Conservation (phyloP, 2,329 filamentous ascomycete species). For the Cercospora janseana region DNA sequence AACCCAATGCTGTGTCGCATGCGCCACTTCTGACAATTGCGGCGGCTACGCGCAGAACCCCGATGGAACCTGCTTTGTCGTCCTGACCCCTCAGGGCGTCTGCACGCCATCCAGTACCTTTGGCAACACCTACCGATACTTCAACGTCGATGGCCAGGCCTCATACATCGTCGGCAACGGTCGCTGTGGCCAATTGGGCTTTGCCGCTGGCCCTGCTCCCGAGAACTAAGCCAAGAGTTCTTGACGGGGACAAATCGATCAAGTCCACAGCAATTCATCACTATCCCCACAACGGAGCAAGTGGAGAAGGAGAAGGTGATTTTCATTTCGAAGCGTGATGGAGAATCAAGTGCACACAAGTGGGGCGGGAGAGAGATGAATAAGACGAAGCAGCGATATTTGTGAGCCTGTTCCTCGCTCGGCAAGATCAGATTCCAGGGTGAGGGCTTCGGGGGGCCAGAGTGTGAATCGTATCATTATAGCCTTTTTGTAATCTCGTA, state of each 20-base stretch:
- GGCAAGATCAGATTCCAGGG: no score
- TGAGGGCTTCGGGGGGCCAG: no score
- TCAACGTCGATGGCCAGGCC: not conserved
- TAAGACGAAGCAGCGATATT: no score
- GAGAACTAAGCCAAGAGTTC: not conserved
- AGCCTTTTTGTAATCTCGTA: no score
- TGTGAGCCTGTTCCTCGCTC: no score
- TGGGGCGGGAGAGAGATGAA: no score
- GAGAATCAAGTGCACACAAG: no score
- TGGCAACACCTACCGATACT: conserved; percentile 12
- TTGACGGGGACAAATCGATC: not conserved
- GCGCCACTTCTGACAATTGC: conserved; percentile 9
- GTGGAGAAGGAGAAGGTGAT: no score
- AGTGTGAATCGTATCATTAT: no score
- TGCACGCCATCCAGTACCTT: conserved; percentile 8
- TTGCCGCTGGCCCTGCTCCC: conserved; percentile 5
- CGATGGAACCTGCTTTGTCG: conserved; percentile 6
- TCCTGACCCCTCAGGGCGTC: conserved; percentile 3
- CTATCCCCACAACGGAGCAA: no score
- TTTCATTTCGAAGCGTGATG: no score
- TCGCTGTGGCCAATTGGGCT: conserved; percentile 13
- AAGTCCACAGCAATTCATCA: no score
- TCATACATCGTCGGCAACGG: conserved; percentile 16
- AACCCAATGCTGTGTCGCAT: conserved; percentile 3
- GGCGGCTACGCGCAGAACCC: conserved; percentile 14